Conservation (phyloP, 2,329 filamentous ascomycete genomes). For the Plenodomus biglobosus region DNA sequence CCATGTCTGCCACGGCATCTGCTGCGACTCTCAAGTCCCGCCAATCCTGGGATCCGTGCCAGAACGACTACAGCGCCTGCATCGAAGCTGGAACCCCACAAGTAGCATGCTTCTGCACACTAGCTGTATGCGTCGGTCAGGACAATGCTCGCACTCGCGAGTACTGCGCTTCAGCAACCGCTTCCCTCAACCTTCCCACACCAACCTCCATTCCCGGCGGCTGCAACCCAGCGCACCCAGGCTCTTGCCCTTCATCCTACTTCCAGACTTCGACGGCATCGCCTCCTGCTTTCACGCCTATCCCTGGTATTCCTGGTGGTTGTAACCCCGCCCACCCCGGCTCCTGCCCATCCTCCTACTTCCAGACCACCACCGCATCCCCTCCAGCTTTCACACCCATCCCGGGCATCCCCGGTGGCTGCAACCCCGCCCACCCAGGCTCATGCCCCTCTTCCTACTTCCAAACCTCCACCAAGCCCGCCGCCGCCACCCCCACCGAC, state of each 20-base stretch:
- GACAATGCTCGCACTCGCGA: conserved; percentile 11
- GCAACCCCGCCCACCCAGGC: conserved; percentile 4
- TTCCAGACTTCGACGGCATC: too few species aligned
- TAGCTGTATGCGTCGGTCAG: conserved; percentile 9
- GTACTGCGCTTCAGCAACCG: conserved; percentile 14
- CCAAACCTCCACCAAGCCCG: background rate
- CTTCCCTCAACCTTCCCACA: conserved; percentile 3
- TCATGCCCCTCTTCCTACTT: background rate
- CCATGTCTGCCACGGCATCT: background rate
- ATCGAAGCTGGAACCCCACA: conserved; percentile 12
- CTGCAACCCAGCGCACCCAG: too few species aligned
- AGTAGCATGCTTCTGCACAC: conserved; percentile 13
- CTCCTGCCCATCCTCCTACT: conserved; percentile 8
- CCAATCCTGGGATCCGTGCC: conserved; percentile 7
- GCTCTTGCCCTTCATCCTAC: too few species aligned
- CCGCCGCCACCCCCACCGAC: background rate
- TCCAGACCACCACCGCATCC: conserved; percentile 4
- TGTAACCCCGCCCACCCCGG: conserved; percentile 9
- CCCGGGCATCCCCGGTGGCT: conserved; percentile 4
- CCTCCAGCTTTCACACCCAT: background rate
- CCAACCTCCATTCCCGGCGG: too few species aligned
- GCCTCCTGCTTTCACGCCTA: background rate
- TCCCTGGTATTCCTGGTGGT: conserved; percentile 3
- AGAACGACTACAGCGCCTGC: conserved; percentile 10
- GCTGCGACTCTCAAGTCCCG: background rate